Evolutionary conservation across 2,329 filamentous ascomycete genomes (phyloP).

Genomic region (Colletotrichum viniferum): DNA sequence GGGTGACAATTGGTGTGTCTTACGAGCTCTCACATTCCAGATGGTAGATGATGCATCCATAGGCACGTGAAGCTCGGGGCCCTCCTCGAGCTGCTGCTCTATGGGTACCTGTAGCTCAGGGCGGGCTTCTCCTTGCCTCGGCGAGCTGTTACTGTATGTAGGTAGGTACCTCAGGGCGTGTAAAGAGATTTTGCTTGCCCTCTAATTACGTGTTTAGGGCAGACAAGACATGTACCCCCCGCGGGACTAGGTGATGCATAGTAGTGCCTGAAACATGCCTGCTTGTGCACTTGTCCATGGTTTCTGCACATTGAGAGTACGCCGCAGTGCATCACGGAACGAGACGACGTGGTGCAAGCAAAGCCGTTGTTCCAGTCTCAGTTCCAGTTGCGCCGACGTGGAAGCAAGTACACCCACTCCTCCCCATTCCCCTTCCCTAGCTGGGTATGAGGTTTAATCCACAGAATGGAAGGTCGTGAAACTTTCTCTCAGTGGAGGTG

Average conservation of each 20-base stretch:
- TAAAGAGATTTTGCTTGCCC: background rate
- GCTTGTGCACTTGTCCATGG: background rate
- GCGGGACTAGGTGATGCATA: background rate
- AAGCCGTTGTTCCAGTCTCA: background rate
- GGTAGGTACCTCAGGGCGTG: background rate
- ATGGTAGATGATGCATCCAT: background rate
- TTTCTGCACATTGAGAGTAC: background rate
- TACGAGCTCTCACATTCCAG: background rate
- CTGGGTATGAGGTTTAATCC: background rate
- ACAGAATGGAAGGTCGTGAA: background rate
- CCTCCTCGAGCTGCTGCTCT: background rate
- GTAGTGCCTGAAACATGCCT: background rate
- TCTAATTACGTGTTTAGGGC: background rate
- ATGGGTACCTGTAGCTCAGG: too few relatives aligned
- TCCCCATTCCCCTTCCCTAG: background rate
- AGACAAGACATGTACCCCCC: background rate
- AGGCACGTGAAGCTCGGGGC: background rate
- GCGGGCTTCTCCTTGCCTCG: background rate
- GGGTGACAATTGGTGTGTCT: background rate
- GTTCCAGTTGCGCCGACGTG: background rate
- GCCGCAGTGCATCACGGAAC: background rate
- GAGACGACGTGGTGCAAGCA: background rate
- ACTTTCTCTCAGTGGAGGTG: background rate
- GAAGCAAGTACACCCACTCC: background rate
- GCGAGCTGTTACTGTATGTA: too few relatives aligned